Percentiles rank a stretch among this genome's conserved stretches.
These are phyloP conservation scores for Casuarina equisetifolia DNA, from an alignment of 306 rosid genomes.

Conservation along the genomic window DNA sequence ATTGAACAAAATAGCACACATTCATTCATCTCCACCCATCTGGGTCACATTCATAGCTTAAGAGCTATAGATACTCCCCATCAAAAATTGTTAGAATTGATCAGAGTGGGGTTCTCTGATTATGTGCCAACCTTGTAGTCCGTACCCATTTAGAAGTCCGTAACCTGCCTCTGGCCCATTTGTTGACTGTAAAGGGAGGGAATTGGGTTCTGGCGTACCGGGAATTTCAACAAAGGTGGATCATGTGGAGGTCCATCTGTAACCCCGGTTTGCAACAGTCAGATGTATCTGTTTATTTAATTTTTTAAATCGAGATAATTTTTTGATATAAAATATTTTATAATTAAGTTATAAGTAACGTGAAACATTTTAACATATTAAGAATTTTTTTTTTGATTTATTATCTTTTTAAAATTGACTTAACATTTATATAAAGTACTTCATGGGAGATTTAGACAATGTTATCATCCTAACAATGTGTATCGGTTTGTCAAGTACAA, in stretches of 20 bases:
- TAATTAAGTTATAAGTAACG: too few species aligned
- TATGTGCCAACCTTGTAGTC: neutral
- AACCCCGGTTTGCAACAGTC: neutral
- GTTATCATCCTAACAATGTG: too few species aligned
- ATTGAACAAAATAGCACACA: neutral
- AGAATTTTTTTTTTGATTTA: too few species aligned
- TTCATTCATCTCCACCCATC: neutral
- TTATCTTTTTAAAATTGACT: too few species aligned
- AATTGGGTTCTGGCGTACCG: neutral
- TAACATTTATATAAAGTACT: too few species aligned
- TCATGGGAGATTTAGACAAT: too few species aligned
- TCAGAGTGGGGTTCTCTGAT: too few species aligned
- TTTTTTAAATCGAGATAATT: too few species aligned
- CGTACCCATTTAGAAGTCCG: neutral
- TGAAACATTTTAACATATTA: too few species aligned
- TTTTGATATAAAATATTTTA: too few species aligned
- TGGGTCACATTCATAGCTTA: neutral
- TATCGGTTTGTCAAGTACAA: too few species aligned
- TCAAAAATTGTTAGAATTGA: neutral
- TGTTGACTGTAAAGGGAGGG: neutral
- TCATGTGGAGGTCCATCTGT: slow-evolving; percentile 5
- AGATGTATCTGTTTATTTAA: neutral
- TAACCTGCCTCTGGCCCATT: neutral
- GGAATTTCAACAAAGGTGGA: neutral
- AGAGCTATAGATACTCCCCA: neutral